phyloP scores from a whole-genome alignment of 306 rosid genomes.

The Psophocarpus tetragonolobus region DNA sequence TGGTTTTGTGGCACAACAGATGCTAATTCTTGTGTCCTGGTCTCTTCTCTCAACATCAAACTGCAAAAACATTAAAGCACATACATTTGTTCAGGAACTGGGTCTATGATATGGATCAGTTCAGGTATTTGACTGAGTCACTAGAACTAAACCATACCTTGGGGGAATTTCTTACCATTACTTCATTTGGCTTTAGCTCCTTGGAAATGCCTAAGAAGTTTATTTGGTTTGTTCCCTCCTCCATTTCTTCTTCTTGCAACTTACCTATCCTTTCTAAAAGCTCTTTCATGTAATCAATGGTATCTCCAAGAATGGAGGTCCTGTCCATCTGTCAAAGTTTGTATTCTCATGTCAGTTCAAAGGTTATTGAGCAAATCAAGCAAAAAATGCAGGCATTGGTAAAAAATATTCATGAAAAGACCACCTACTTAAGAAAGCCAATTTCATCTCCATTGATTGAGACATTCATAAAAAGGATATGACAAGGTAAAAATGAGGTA shows the following conservation, averaged over 20 bases:
- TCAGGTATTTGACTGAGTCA: neutral
- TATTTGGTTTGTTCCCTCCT: slow-evolving; percentile 52
- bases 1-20: slow-evolving; percentile 82
- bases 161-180: slow-evolving; percentile 76
- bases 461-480: neutral
- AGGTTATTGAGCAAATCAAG: slow-evolving; percentile 9
- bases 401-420: slow-evolving; percentile 17
- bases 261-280: slow-evolving; percentile 80
- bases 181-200: slow-evolving; percentile 73
- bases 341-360: slow-evolving; percentile 29
- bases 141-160: slow-evolving; percentile 56
- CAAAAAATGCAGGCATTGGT: neutral
- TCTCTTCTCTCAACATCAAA: slow-evolving; percentile 88
- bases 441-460: neutral
- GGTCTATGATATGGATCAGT: slow-evolving; percentile 3
- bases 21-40: slow-evolving; percentile 67
- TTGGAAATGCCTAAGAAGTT: slow-evolving; percentile 56
- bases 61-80: slow-evolving; percentile 44
- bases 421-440: slow-evolving; percentile 2
- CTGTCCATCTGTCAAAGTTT: slow-evolving; percentile 79
- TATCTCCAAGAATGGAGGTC: slow-evolving; percentile 95
- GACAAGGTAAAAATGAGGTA: neutral
- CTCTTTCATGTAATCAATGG: slow-evolving; percentile 97
- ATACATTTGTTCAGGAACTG: neutral
- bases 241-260: slow-evolving; percentile 72